Conservation (phyloP, 2,329 filamentous ascomycete genomes). For the Talaromyces piceae region DNA sequence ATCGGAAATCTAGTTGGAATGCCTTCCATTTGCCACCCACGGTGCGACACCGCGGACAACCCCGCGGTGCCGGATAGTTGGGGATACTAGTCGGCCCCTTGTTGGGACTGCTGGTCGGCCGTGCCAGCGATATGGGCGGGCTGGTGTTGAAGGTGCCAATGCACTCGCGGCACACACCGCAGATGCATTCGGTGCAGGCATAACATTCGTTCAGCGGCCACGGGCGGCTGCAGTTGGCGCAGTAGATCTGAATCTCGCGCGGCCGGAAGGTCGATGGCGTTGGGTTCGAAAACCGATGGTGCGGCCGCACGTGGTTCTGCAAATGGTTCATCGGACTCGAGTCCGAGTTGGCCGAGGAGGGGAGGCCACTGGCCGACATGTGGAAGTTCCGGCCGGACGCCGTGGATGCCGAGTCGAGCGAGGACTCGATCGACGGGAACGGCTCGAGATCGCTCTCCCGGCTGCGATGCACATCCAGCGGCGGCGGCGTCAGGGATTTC, state of each 20-base stretch:
- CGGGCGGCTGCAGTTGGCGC: conserved; percentile 73
- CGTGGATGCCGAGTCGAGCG: conserved; percentile 48
- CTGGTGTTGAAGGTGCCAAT: conserved; percentile 48
- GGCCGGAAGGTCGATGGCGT: conserved; percentile 48
- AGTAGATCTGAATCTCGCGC: conserved; percentile 73
- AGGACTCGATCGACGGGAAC: conserved; percentile 84
- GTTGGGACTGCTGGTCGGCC: conserved; percentile 25
- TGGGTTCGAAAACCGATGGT: conserved; percentile 37
- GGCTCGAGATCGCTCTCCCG: conserved; percentile 59
- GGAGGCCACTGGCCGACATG: conserved; percentile 58
- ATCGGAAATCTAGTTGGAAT: conserved; percentile 39
- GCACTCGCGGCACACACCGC: conserved; percentile 81
- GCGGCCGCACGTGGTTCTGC: conserved; percentile 23
- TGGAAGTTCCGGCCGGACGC: conserved; percentile 60
- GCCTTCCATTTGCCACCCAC: conserved; percentile 42
- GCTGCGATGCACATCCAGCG: conserved; percentile 47
- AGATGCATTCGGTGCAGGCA: conserved; percentile 94
- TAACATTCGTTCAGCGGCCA: conserved; percentile 76
- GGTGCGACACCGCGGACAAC: conserved; percentile 40
- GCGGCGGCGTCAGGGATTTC: conserved; percentile 79
- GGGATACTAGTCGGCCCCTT: conserved; percentile 26
- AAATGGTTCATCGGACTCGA: conserved; percentile 48
- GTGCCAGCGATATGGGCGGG: conserved; percentile 32
- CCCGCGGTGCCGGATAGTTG: conserved; percentile 29
- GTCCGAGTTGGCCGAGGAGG: conserved; percentile 63